These are phyloP conservation scores for Pilasporangium apinafurcum DNA, from an alignment of 352 stramenopile species.

Conservation along the genomic window DNA sequence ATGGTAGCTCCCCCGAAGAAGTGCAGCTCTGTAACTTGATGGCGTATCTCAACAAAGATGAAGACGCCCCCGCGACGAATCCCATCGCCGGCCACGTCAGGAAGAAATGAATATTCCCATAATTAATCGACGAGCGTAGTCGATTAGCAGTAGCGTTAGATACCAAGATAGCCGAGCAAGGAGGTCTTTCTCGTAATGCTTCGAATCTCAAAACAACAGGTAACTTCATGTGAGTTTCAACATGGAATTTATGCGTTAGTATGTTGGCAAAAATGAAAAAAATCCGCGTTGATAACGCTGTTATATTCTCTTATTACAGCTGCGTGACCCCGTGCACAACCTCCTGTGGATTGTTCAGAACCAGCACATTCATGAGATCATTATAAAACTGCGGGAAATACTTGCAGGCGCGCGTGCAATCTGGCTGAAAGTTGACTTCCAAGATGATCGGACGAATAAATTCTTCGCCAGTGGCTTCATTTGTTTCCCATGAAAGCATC, in stretches of 20 bases:
- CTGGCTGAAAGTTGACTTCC: constrained; percentile 51
- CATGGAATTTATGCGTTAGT: too few relatives aligned
- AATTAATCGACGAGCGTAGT: too few relatives aligned
- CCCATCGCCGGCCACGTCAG: constrained; percentile 42
- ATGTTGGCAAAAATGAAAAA: too few relatives aligned
- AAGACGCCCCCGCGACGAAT: constrained; percentile 38
- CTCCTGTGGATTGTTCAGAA: constrained; percentile 31
- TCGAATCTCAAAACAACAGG: too few relatives aligned
- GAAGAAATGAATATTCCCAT: too few relatives aligned
- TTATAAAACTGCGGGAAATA: constrained; percentile 52
- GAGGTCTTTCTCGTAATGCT: too few relatives aligned
- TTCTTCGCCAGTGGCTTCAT: constrained; percentile 29
- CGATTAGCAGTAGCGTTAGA: too few relatives aligned
- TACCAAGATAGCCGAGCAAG: too few relatives aligned
- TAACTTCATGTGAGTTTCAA: too few relatives aligned
- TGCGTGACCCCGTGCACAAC: constrained; percentile 32
- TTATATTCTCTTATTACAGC: constrained; percentile 12
- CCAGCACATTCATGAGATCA: constrained; percentile 48
- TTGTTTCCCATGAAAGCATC: constrained; percentile 36
- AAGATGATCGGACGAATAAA: constrained; percentile 34
- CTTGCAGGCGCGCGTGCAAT: constrained; percentile 46
- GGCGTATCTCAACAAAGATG: constrained; percentile 67
- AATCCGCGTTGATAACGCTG: not conserved
- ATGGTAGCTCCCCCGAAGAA: constrained; percentile 60
- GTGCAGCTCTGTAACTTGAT: constrained; percentile 68